Conservation (phyloP, 1,284 basidiomycete species). For the Retiboletus fuscus region DNA sequence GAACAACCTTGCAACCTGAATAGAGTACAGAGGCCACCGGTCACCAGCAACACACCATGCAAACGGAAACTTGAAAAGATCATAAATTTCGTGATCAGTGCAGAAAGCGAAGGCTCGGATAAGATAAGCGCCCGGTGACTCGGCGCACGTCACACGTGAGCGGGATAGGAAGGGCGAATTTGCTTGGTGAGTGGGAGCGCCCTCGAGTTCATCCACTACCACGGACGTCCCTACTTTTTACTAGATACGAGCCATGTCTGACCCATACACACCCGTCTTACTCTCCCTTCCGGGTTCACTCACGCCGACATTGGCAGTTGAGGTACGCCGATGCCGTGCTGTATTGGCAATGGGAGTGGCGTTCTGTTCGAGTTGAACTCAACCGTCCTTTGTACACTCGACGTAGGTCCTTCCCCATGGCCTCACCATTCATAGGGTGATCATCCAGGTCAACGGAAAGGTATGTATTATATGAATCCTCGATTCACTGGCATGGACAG, state of each 20-base stretch:
- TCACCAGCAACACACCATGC: no score
- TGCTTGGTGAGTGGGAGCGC: no score
- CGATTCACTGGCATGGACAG: background rate
- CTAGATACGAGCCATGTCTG: conserved; percentile 45
- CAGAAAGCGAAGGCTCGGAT: conserved; percentile 21
- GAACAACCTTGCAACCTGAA: no score
- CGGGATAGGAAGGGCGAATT: background rate
- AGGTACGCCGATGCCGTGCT: conserved; percentile 52
- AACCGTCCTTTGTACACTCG: background rate
- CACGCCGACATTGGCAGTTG: conserved; percentile 67
- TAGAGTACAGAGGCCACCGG: no score
- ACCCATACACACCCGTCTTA: conserved; percentile 63
- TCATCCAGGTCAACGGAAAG: conserved; percentile 72
- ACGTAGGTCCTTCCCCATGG: conserved; percentile 72
- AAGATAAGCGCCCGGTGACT: conserved; percentile 13
- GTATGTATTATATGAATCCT: conserved; percentile 49
- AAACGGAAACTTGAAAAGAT: no score
- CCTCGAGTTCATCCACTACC: background rate
- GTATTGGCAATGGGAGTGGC: background rate
- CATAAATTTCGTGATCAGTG: no score
- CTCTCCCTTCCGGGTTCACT: conserved; percentile 63
- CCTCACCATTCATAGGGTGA: conserved; percentile 72
- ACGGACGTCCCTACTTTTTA: no score
- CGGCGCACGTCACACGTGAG: background rate
- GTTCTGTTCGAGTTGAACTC: background rate